These are phyloP conservation scores for Fusarium secorum DNA, from an alignment of 2,329 filamentous ascomycete genomes.

Conservation along the genomic window DNA sequence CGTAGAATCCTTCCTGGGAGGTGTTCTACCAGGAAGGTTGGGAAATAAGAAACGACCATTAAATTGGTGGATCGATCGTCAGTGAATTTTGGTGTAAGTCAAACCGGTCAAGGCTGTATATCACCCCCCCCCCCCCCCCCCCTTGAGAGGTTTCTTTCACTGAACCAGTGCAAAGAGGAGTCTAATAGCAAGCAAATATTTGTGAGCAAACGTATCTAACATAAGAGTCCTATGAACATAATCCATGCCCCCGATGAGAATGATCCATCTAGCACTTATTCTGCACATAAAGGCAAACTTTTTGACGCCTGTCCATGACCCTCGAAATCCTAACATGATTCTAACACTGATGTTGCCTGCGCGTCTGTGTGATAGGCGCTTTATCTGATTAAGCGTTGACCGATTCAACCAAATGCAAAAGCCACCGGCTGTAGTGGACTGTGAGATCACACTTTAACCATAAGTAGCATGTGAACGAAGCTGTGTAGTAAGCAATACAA, in stretches of 20 bases:
- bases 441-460: conserved; percentile 3
- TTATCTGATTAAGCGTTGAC: conserved; percentile 10
- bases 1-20: background rate
- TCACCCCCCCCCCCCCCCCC: too few species aligned
- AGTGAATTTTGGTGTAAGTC: background rate
- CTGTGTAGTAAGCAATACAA: conserved; percentile 38
- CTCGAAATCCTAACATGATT: conserved; percentile 41
- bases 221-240: conserved; percentile 30
- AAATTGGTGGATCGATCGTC: background rate
- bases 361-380: conserved; percentile 4
- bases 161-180: background rate
- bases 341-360: conserved; percentile 30
- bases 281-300: conserved; percentile 6
- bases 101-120: background rate
- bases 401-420: conserved; percentile 7
- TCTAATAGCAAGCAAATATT: conserved; percentile 14
- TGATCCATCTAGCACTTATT: conserved; percentile 20
- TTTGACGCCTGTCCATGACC: conserved; percentile 25
- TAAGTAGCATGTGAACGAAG: conserved; percentile 20
- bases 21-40: background rate
- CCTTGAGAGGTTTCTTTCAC: background rate
- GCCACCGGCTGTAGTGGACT: background rate
- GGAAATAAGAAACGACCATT: background rate
- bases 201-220: conserved; percentile 28
- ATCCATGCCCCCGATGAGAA: conserved; percentile 9